phyloP scores from a whole-genome alignment of 768 basidiomycete species.

The Leccinum subtestaceum region DNA sequence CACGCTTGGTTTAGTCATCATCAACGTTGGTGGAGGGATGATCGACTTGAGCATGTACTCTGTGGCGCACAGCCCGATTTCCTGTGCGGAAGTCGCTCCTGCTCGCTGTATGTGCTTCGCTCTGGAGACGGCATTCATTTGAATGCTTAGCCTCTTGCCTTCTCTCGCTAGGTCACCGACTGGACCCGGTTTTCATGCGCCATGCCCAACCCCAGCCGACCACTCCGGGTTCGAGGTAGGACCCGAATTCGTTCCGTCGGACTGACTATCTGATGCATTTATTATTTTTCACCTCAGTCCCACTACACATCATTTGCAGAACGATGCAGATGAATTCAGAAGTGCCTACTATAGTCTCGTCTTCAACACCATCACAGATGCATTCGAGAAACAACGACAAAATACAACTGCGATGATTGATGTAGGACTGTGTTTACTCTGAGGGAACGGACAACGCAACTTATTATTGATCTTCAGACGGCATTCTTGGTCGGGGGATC shows the following conservation, averaged over 20 bases:
- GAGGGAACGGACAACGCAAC: neutral
- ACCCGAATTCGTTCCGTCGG: too few species aligned
- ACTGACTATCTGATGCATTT: too few species aligned
- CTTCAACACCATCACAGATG: neutral
- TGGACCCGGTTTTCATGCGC: neutral
- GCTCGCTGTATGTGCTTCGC: neutral
- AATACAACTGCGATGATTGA: neutral
- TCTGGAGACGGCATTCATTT: neutral
- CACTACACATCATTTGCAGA: too few species aligned
- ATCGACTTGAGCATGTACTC: neutral
- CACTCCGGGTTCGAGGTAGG: too few species aligned
- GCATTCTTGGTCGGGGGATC: neutral
- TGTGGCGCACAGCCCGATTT: neutral
- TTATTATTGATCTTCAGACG: neutral
- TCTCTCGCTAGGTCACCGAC: neutral
- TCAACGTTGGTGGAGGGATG: neutral
- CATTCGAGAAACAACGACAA: neutral
- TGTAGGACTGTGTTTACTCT: neutral
- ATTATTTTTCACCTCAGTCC: too few species aligned
- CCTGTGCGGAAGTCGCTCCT: neutral
- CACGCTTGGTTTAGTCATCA: neutral
- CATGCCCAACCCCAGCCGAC: neutral
- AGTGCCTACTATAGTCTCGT: neutral
- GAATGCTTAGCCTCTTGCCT: too few species aligned
- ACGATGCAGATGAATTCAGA: too few species aligned